phyloP scores from a whole-genome alignment of 495 filamentous ascomycete genomes.

The Rhypophila decipiens region DNA sequence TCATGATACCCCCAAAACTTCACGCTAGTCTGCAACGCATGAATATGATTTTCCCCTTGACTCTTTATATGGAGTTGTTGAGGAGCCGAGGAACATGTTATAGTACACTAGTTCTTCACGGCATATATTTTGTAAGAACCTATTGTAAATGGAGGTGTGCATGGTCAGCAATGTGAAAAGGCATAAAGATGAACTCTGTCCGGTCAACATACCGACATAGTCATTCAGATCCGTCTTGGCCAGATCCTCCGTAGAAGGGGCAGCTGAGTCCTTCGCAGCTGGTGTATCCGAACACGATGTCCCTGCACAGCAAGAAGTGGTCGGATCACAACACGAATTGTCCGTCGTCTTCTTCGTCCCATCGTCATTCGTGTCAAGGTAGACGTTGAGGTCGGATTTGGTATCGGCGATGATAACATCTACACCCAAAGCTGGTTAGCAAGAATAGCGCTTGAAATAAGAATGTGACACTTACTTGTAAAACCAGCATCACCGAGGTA shows the following conservation, averaged over 20 bases:
- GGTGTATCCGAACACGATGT: too few relatives aligned
- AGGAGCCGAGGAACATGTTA: too few relatives aligned
- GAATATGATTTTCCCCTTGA: too few relatives aligned
- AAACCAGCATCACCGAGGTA: slow-evolving; percentile 53
- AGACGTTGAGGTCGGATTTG: slow-evolving; percentile 52
- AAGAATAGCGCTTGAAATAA: slow-evolving; percentile 3
- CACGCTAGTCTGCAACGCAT: too few relatives aligned
- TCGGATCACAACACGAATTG: slow-evolving; percentile 6
- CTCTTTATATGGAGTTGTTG: too few relatives aligned
- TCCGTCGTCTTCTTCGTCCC: slow-evolving; percentile 8
- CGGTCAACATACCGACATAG: slow-evolving; percentile 46
- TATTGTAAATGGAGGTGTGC: too few relatives aligned
- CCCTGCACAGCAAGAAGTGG: background rate
- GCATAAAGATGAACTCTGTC: too few relatives aligned
- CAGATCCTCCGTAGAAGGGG: background rate
- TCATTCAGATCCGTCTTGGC: slow-evolving; percentile 39
- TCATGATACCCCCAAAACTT: too few relatives aligned
- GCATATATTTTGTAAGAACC: slow-evolving; percentile 41
- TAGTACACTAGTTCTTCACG: slow-evolving; percentile 27
- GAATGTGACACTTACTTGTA: slow-evolving; percentile 29
- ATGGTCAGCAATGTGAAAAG: too few relatives aligned
- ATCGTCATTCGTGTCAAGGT: slow-evolving; percentile 33
- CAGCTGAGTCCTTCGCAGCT: slow-evolving; percentile 6
- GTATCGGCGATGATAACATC: slow-evolving; percentile 50
- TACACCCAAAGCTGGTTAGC: too few relatives aligned